Conservation (phyloP, 108 stramenopile species). For the Chaetoceros muelleri region DNA sequence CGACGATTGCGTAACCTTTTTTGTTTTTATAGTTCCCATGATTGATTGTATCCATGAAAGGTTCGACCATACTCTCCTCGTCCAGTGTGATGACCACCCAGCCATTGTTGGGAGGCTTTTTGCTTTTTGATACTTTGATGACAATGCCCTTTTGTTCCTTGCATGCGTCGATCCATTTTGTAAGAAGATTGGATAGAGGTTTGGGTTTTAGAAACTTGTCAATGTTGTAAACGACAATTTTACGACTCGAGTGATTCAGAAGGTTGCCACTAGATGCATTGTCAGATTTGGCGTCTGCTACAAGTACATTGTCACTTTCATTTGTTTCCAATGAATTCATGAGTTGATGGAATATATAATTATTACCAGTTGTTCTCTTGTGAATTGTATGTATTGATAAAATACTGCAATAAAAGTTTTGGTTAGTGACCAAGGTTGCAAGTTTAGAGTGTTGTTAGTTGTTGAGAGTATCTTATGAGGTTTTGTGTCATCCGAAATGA, state of each 20-base stretch:
- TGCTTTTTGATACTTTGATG: conserved; percentile 26
- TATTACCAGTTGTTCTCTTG: no score
- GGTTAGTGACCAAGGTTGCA: no score
- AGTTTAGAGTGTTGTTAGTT: no score
- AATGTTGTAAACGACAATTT: conserved; percentile 57
- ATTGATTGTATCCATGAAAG: conserved; percentile 38
- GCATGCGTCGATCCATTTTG: conserved; percentile 25
- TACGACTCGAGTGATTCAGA: conserved; percentile 42
- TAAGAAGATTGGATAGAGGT: conserved; percentile 29
- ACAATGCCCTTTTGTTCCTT: not conserved
- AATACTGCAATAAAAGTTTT: no score
- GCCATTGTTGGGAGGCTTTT: conserved; percentile 42
- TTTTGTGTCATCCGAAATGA: no score
- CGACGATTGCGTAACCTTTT: conserved; percentile 18
- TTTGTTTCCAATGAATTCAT: no score
- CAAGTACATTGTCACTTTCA: no score
- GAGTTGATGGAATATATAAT: no score
- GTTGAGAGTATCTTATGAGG: no score
- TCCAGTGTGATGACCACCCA: conserved; percentile 42
- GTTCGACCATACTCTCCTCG: conserved; percentile 35
- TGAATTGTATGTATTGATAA: no score
- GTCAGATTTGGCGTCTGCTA: no score
- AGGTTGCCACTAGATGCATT: no score
- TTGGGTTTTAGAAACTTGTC: conserved; percentile 42
- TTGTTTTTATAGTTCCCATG: conserved; percentile 25